phyloP scores from a whole-genome alignment of 306 rosid species.

The Pyrus betulifolia region DNA sequence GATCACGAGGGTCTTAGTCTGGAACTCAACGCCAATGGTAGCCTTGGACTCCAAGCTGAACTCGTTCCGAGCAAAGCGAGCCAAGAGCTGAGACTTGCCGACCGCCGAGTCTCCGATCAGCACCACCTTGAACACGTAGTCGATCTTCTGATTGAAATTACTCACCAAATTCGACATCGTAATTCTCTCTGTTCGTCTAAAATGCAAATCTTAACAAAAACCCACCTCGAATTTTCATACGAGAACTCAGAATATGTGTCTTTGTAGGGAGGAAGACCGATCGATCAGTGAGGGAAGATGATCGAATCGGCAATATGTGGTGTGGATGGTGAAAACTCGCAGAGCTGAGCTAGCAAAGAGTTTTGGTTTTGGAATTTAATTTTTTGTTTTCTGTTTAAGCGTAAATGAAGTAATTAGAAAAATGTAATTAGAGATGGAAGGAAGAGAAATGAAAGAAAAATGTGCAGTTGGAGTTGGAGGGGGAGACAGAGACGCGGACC shows the following conservation, averaged over 20 bases:
- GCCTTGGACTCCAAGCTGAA: constrained; percentile 76
- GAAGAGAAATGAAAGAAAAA: background rate
- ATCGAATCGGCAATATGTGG: background rate
- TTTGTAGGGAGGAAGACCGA: background rate
- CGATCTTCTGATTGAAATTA: constrained; percentile 67
- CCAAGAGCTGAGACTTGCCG: constrained; percentile 84
- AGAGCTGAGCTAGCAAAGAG: background rate
- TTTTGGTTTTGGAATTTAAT: background rate
- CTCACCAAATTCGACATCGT: constrained; percentile 55
- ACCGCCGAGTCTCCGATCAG: constrained; percentile 91
- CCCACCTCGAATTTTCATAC: constrained; percentile 2
- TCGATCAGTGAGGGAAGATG: background rate
- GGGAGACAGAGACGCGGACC: background rate
- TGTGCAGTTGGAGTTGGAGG: background rate
- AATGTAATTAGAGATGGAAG: background rate
- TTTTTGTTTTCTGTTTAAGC: background rate
- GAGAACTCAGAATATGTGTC: background rate
- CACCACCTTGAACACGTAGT: constrained; percentile 82
- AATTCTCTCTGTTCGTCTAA: background rate
- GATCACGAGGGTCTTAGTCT: constrained; percentile 67
- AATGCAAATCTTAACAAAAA: background rate
- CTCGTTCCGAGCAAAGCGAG: constrained; percentile 68
- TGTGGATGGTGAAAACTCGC: background rate
- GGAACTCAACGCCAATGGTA: constrained; percentile 91
- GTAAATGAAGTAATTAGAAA: background rate